A percentile compares a stretch with the other conserved stretches of the same genome.
These are phyloP conservation scores for Aspergillus puulaauensis DNA, from an alignment of 2,329 filamentous ascomycete species.

Conservation along the genomic window DNA sequence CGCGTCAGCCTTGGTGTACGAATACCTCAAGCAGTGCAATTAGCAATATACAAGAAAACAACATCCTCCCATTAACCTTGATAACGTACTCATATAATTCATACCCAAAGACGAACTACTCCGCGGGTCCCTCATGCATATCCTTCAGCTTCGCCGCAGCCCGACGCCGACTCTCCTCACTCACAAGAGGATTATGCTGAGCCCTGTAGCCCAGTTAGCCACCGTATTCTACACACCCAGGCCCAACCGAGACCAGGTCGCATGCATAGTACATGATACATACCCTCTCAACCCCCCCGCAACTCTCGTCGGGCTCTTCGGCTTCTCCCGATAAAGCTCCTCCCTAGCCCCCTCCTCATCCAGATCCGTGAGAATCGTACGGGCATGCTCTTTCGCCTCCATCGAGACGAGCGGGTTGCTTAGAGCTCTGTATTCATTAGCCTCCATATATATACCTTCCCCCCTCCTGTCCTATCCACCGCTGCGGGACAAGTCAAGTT, in stretches of 20 bases:
- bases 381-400: background rate
- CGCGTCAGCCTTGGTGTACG: background rate
- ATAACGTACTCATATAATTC: background rate
- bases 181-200: background rate
- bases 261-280: background rate
- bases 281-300: background rate
- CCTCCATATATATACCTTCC: too few relatives aligned
- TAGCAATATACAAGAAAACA: background rate
- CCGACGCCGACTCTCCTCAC: background rate
- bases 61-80: background rate
- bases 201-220: background rate
- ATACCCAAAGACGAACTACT: background rate
- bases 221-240: background rate
- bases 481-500: too few relatives aligned
- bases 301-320: background rate
- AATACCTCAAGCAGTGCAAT: background rate
- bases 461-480: too few relatives aligned
- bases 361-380: background rate
- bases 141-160: background rate
- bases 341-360: background rate
- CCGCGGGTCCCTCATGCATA: background rate
- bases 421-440: background rate
- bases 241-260: background rate
- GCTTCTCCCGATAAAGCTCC: background rate
- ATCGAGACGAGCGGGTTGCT: background rate